A percentile compares a stretch with the other conserved stretches of the same genome.
These are phyloP conservation scores for Umbellularia californica DNA, from an alignment of 164 flowering plant species.

Conservation along the genomic window DNA sequence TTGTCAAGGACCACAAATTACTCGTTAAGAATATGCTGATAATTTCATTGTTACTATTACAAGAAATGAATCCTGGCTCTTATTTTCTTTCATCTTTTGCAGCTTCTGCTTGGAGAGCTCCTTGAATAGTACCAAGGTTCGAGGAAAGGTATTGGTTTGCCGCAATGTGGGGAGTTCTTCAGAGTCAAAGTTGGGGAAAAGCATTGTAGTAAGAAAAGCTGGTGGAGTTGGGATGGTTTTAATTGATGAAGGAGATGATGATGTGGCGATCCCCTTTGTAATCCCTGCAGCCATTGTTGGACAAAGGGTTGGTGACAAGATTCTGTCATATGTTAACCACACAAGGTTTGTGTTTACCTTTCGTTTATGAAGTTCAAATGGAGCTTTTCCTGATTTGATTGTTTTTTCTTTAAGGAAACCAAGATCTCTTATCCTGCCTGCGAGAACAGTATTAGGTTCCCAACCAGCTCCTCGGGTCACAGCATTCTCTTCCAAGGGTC, in stretches of 20 bases:
- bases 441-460: slow-evolving; percentile 58
- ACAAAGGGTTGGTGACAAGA: slow-evolving; percentile 30
- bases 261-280: slow-evolving; percentile 64
- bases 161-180: slow-evolving; percentile 55
- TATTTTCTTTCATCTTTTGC: slow-evolving; percentile 5
- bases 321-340: slow-evolving; percentile 52
- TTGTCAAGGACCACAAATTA: no score
- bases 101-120: slow-evolving; percentile 81
- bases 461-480: slow-evolving; percentile 68
- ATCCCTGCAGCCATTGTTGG: slow-evolving; percentile 72
- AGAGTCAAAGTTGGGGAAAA: slow-evolving; percentile 63
- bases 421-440: slow-evolving; percentile 39
- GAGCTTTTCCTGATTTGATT: background rate
- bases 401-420: slow-evolving; percentile 42
- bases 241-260: slow-evolving; percentile 59
- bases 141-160: slow-evolving; percentile 69
- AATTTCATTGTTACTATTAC: background rate
- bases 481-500: slow-evolving; percentile 79
- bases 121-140: slow-evolving; percentile 49
- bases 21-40: no score
- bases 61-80: background rate
- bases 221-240: slow-evolving; percentile 88
- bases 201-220: slow-evolving; percentile 59
- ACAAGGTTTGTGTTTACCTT: slow-evolving; percentile 37
- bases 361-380: background rate